A percentile compares a stretch with the other conserved stretches of the same genome.
phyloP scores from a whole-genome alignment of 2,329 filamentous ascomycete genomes.

The Tolypocladium tundrense region DNA sequence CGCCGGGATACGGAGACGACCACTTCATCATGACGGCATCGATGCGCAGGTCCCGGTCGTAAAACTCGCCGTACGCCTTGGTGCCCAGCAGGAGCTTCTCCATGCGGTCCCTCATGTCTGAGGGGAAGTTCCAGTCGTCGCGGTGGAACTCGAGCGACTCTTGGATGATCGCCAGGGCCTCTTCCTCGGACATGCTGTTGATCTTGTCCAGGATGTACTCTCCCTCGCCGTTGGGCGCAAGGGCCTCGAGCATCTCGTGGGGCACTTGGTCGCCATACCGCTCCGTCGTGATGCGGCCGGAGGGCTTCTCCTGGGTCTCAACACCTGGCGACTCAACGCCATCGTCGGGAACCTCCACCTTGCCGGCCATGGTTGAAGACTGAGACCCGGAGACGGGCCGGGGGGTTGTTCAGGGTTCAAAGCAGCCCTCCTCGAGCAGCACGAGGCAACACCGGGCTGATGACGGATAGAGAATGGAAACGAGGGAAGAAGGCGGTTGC shows the following conservation, averaged over 20 bases:
- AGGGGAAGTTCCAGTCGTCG: slow-evolving; percentile 34
- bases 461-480: not conserved
- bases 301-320: slow-evolving; percentile 1
- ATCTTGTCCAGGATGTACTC: slow-evolving; percentile 29
- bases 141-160: slow-evolving; percentile 27
- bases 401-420: not conserved
- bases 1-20: slow-evolving; percentile 31
- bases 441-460: not conserved
- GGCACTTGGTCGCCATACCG: slow-evolving; percentile 25
- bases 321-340: not conserved
- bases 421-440: not conserved
- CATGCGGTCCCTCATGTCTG: slow-evolving; percentile 31
- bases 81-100: slow-evolving; percentile 23
- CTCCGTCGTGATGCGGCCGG: not conserved
- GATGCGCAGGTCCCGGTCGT: slow-evolving; percentile 28
- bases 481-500: not conserved
- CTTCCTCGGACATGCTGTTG: slow-evolving; percentile 30
- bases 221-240: slow-evolving; percentile 30
- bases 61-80: slow-evolving; percentile 28
- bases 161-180: slow-evolving; percentile 27
- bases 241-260: slow-evolving; percentile 25
- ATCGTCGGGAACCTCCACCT: not conserved
- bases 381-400: not conserved
- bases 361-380: not conserved
- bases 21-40: slow-evolving; percentile 29